Percentiles rank a stretch among this genome's conserved stretches.
Evolutionary conservation across 352 stramenopile genomes (phyloP).

Genomic region (Globisporangium barbulae): DNA sequence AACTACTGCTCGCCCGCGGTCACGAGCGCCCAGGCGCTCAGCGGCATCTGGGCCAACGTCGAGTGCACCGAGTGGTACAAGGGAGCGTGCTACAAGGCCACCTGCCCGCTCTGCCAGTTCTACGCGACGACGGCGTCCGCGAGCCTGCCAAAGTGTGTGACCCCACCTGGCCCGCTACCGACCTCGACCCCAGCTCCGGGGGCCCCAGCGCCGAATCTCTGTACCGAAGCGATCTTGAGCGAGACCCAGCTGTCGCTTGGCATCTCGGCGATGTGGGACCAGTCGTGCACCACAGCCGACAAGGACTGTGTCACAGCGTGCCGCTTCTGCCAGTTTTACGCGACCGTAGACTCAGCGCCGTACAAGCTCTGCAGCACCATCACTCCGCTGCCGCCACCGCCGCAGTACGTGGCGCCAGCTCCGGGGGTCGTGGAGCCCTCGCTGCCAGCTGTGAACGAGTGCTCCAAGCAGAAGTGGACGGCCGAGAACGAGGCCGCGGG

Average conservation of each 20-base stretch:
- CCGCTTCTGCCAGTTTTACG: conserved; percentile 15
- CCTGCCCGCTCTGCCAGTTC: conserved; percentile 15
- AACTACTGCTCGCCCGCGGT: conserved; percentile 10
- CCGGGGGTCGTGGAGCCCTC: background rate
- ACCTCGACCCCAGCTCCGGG: background rate
- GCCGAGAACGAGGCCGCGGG: background rate
- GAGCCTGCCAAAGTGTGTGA: conserved; percentile 3
- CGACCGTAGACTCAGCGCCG: conserved; percentile 2
- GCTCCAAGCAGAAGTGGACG: conserved; percentile 4
- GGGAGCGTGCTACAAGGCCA: conserved; percentile 8
- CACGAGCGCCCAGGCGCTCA: conserved; percentile 6
- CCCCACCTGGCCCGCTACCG: background rate
- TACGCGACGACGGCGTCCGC: conserved; percentile 1
- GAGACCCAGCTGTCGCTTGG: conserved; percentile 8
- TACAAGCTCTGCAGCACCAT: conserved; percentile 12
- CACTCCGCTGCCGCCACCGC: background rate
- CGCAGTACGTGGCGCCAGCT: conserved; percentile 2
- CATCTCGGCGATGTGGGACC: conserved; percentile 16
- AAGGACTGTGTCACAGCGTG: conserved; percentile 12
- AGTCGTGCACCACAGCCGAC: conserved; percentile 4
- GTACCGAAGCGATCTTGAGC: conserved; percentile 8
- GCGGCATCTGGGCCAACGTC: conserved; percentile 18
- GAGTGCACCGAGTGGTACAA: conserved; percentile 12
- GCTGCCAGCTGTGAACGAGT: conserved; percentile 9
- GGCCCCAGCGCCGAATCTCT: conserved; percentile 7